Conservation (phyloP, 192 early-diverging fungal species). For the Coemansia sp. region DNA sequence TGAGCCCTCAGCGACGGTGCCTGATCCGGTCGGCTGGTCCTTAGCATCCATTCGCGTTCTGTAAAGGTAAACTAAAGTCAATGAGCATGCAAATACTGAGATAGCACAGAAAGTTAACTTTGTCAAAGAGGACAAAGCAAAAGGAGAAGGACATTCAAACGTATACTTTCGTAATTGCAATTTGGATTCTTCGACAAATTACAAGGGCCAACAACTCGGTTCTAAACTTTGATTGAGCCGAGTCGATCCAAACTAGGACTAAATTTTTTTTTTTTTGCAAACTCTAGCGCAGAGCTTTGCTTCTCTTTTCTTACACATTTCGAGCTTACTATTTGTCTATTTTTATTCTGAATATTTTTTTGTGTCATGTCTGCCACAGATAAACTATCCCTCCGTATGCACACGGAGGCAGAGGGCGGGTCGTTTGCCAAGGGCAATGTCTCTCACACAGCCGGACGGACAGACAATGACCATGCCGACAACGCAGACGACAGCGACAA, state of each 20-base stretch:
- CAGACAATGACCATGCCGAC: neutral
- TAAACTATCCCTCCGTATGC: neutral
- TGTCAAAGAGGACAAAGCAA: neutral
- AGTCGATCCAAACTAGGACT: slow-evolving; percentile 3
- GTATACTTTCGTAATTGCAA: neutral
- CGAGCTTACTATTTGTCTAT: neutral
- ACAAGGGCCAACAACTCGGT: neutral
- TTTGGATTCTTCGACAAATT: too few relatives aligned
- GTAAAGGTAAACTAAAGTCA: neutral
- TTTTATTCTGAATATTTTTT: neutral
- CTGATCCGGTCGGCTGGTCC: slow-evolving; percentile 4
- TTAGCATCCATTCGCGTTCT: slow-evolving; percentile 15
- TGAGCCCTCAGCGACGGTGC: neutral
- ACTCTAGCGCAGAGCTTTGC: neutral
- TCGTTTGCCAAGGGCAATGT: slow-evolving; percentile 18
- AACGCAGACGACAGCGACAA: slow-evolving; percentile 13
- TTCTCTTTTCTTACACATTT: neutral
- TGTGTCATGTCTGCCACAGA: neutral
- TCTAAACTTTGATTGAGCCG: neutral
- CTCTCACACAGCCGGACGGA: neutral
- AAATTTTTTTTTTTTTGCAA: neutral
- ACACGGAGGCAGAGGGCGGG: slow-evolving; percentile 9
- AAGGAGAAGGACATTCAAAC: neutral
- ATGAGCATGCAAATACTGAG: slow-evolving; percentile 7
- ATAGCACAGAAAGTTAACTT: neutral